Conservation (phyloP, 257 asterid genomes). For the Nicotiana paniculata region DNA sequence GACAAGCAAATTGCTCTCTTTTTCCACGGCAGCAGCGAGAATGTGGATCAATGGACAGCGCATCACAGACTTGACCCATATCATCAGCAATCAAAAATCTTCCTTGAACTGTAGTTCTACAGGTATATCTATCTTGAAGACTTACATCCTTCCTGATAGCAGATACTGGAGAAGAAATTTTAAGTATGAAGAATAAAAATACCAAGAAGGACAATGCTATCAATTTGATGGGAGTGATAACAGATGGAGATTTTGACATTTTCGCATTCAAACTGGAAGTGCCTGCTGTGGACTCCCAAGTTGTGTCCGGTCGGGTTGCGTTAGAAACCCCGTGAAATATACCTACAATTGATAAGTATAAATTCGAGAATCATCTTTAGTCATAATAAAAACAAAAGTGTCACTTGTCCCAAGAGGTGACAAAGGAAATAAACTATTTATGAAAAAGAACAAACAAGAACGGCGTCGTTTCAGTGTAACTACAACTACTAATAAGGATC, state of each 20-base stretch:
- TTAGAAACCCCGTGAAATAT: neutral
- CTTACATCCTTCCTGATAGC: constrained; percentile 70
- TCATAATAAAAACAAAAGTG: too few species aligned
- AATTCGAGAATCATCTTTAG: too few species aligned
- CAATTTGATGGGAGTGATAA: neutral
- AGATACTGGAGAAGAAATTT: constrained; percentile 24
- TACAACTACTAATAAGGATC: too few species aligned
- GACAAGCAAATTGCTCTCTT: constrained; percentile 76
- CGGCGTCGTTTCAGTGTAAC: too few species aligned
- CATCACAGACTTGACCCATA: constrained; percentile 81
- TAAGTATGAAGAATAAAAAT: constrained; percentile 23
- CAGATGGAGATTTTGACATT: neutral
- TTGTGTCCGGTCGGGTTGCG: neutral
- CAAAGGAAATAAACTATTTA: too few species aligned
- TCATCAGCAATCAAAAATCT: constrained; percentile 75
- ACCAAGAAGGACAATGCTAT: neutral
- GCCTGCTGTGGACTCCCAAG: neutral
- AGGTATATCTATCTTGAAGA: constrained; percentile 31
- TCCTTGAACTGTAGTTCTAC: constrained; percentile 88
- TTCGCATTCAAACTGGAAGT: neutral
- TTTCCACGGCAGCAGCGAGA: constrained; percentile 61
- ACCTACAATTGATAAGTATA: too few species aligned
- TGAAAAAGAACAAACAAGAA: too few species aligned
- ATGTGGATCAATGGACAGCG: constrained; percentile 56
- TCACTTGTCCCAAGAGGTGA: too few species aligned